Percentiles rank a stretch among this genome's conserved stretches.
These are phyloP conservation scores for Colletotrichum lini DNA, from an alignment of 2,329 filamentous ascomycete species.

Conservation along the genomic window DNA sequence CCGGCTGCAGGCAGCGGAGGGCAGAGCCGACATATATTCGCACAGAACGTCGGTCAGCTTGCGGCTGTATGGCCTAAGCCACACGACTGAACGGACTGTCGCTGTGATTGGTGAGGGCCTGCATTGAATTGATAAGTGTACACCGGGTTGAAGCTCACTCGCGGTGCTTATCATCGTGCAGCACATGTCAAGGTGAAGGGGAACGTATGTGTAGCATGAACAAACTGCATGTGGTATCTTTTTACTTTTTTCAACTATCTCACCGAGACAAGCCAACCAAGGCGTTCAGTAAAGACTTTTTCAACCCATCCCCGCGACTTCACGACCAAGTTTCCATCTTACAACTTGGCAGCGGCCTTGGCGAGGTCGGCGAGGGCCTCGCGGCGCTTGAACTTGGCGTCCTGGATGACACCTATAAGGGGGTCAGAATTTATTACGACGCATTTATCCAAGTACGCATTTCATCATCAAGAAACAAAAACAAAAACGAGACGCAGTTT, in stretches of 20 bases:
- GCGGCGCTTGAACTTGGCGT: conserved; percentile 83
- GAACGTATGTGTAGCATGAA: not conserved
- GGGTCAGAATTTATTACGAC: not conserved
- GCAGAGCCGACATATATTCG: too few species aligned
- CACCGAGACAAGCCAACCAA: not conserved
- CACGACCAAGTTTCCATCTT: not conserved
- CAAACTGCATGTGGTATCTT: conserved; percentile 17
- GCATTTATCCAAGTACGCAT: not conserved
- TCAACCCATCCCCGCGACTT: not conserved
- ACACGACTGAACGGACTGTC: too few species aligned
- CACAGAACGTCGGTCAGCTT: too few species aligned
- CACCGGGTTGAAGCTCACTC: too few species aligned
- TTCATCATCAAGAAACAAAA: too few species aligned
- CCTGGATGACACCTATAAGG: conserved; percentile 75
- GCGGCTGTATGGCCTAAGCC: too few species aligned
- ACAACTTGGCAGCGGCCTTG: conserved; percentile 59
- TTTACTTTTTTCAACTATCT: conserved; percentile 7
- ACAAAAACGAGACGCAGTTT: too few species aligned
- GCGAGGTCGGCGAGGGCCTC: conserved; percentile 79
- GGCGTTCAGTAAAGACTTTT: not conserved
- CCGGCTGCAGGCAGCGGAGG: too few species aligned
- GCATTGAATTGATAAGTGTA: too few species aligned
- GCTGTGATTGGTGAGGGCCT: too few species aligned
- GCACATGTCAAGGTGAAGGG: not conserved
- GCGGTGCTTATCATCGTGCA: not conserved